phyloP scores from a whole-genome alignment of 108 stramenopile species.

The Nitzschia sp. region DNA sequence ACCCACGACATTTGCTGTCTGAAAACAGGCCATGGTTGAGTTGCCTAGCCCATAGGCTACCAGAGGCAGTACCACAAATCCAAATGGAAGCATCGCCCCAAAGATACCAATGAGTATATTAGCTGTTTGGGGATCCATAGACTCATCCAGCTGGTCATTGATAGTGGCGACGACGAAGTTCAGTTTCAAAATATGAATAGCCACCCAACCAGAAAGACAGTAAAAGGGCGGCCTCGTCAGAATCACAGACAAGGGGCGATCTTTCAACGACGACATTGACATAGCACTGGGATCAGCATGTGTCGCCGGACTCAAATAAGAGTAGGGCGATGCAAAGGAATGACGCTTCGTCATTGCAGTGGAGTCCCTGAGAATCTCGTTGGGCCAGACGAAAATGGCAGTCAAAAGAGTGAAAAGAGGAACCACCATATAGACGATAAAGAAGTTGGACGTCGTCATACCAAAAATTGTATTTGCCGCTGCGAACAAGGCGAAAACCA shows the following conservation, averaged over 20 bases:
- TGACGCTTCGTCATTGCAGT: neutral
- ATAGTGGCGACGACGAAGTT: conserved; percentile 47
- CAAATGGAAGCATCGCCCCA: conserved; percentile 48
- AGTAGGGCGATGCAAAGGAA: conserved; percentile 29
- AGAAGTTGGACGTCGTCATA: conserved; percentile 19
- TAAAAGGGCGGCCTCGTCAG: conserved; percentile 19
- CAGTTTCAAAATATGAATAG: conserved; percentile 42
- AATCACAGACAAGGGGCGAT: conserved; percentile 28
- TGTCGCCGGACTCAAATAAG: conserved; percentile 2
- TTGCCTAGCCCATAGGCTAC: conserved; percentile 21
- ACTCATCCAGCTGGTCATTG: conserved; percentile 35
- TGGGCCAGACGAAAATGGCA: conserved; percentile 39
- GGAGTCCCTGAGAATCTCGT: conserved; percentile 15
- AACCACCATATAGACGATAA: conserved; percentile 21
- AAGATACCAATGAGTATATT: conserved; percentile 32
- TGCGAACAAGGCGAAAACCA: conserved; percentile 28
- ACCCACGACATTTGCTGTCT: conserved; percentile 32
- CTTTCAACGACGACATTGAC: neutral
- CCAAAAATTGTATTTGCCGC: neutral
- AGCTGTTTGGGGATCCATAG: conserved; percentile 3
- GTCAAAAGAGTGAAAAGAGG: conserved; percentile 28
- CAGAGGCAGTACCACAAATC: conserved; percentile 35
- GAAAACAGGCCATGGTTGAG: conserved; percentile 13
- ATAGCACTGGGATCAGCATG: neutral
- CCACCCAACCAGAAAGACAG: conserved; percentile 28